Percentiles rank a stretch among this genome's conserved stretches.
phyloP scores from a whole-genome alignment of 225 moss, liverwort and hornwort genomes.

The Rhytidiadelphus loreus region DNA sequence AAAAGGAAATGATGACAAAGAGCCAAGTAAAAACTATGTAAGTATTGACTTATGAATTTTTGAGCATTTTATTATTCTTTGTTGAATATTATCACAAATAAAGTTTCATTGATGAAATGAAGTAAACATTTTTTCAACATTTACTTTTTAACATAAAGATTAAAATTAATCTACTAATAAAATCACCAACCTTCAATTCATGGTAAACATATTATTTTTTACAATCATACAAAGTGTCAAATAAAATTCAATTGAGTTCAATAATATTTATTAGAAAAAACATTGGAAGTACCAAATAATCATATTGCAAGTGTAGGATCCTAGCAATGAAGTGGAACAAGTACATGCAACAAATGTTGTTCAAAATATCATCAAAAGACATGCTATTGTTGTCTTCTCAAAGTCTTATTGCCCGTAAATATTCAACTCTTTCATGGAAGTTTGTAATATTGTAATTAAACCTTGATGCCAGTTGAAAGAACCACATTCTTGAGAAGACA shows the following conservation, averaged over 20 bases:
- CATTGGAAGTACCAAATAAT: neutral
- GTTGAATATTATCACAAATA: neutral
- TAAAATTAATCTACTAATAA: too few species aligned
- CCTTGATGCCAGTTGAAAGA: too few species aligned
- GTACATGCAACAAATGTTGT: neutral
- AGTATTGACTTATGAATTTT: neutral
- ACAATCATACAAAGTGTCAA: neutral
- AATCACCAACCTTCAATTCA: neutral
- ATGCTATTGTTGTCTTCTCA: constrained; percentile 35
- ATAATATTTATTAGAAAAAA: neutral
- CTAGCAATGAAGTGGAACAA: neutral
- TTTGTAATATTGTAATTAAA: neutral
- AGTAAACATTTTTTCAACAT: neutral
- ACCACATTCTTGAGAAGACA: neutral
- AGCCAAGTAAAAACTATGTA: neutral
- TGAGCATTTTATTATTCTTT: neutral
- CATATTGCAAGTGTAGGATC: neutral
- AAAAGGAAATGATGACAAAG: neutral
- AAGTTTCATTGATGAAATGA: neutral
- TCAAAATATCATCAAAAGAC: neutral
- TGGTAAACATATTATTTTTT: too few species aligned
- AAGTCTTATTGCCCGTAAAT: constrained; percentile 25
- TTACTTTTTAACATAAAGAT: neutral
- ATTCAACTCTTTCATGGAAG: neutral
- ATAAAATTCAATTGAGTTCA: neutral